Conservation (phyloP, 2,329 filamentous ascomycete genomes). For the Monosporascus sp. region DNA sequence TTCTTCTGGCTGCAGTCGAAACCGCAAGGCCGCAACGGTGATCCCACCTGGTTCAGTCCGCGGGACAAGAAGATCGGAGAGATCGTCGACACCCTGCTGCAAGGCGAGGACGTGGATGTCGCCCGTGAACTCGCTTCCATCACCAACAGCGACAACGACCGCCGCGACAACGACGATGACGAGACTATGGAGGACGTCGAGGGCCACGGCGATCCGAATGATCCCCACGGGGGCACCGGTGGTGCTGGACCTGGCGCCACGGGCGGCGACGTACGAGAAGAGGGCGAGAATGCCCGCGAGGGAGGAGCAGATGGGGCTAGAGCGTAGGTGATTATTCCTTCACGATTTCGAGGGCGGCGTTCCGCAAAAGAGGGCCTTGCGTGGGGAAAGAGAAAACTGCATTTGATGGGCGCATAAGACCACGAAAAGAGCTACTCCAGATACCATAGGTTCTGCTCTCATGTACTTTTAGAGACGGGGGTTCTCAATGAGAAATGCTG, state of each 20-base stretch:
- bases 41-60: slow-evolving; percentile 74
- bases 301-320: slow-evolving; percentile 93
- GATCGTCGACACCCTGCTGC: slow-evolving; percentile 77
- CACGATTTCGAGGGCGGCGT: slow-evolving; percentile 22
- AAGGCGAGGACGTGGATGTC: slow-evolving; percentile 85
- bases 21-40: slow-evolving; percentile 63
- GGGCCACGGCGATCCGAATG: slow-evolving; percentile 53
- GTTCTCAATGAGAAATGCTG: slow-evolving; percentile 18
- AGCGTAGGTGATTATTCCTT: slow-evolving; percentile 80
- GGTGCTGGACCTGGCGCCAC: slow-evolving; percentile 84
- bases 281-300: slow-evolving; percentile 82
- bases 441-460: slow-evolving; percentile 8
- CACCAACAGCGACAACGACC: slow-evolving; percentile 44
- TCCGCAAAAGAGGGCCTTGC: slow-evolving; percentile 11
- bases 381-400: slow-evolving; percentile 10
- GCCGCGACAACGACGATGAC: slow-evolving; percentile 57
- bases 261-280: slow-evolving; percentile 84
- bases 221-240: slow-evolving; percentile 60
- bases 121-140: slow-evolving; percentile 64
- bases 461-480: slow-evolving; percentile 25
- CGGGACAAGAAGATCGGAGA: slow-evolving; percentile 83
- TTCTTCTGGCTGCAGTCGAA: slow-evolving; percentile 97
- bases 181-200: slow-evolving; percentile 78
- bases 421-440: slow-evolving; percentile 8
- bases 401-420: slow-evolving; percentile 11